Evolutionary conservation across 2,329 filamentous ascomycete species (phyloP).

Genomic region (Ascochyta viciae-villosae): DNA sequence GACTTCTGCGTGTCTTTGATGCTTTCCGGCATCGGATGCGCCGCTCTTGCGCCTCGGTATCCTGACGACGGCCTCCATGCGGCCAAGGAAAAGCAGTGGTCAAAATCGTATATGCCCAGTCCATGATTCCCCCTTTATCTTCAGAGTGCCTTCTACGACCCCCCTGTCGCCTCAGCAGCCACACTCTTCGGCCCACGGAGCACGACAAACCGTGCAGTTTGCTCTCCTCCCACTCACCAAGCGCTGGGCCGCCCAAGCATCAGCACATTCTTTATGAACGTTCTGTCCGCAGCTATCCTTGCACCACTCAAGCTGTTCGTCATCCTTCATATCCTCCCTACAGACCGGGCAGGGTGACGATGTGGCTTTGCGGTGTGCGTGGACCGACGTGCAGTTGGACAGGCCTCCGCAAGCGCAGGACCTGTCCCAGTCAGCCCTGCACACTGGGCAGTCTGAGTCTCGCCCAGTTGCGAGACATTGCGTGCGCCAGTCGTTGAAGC

Average conservation of each 20-base stretch:
- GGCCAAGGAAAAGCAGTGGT: too few relatives aligned
- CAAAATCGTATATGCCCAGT: too few relatives aligned
- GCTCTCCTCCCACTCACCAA: neutral
- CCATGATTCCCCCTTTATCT: too few relatives aligned
- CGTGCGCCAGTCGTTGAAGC: slow-evolving; percentile 23
- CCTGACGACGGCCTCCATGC: too few relatives aligned
- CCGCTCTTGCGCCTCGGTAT: too few relatives aligned
- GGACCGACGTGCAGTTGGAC: neutral
- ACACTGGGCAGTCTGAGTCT: slow-evolving; percentile 17
- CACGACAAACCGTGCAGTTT: slow-evolving; percentile 15
- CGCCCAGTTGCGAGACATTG: neutral
- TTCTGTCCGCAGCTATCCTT: slow-evolving; percentile 24
- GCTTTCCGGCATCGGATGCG: too few relatives aligned
- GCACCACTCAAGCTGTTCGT: slow-evolving; percentile 20
- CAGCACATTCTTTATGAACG: slow-evolving; percentile 23
- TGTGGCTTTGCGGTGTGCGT: neutral
- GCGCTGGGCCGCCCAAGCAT: slow-evolving; percentile 15
- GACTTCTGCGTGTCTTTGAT: too few relatives aligned
- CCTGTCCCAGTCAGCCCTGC: slow-evolving; percentile 21
- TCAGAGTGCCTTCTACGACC: too few relatives aligned
- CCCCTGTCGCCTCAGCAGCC: neutral
- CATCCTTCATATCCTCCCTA: neutral
- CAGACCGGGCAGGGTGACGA: slow-evolving; percentile 16
- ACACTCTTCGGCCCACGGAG: slow-evolving; percentile 12
- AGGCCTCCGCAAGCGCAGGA: slow-evolving; percentile 11